These are phyloP conservation scores for Macrophomina pseudophaseolina DNA, from an alignment of 2,329 filamentous ascomycete genomes.

Conservation along the genomic window DNA sequence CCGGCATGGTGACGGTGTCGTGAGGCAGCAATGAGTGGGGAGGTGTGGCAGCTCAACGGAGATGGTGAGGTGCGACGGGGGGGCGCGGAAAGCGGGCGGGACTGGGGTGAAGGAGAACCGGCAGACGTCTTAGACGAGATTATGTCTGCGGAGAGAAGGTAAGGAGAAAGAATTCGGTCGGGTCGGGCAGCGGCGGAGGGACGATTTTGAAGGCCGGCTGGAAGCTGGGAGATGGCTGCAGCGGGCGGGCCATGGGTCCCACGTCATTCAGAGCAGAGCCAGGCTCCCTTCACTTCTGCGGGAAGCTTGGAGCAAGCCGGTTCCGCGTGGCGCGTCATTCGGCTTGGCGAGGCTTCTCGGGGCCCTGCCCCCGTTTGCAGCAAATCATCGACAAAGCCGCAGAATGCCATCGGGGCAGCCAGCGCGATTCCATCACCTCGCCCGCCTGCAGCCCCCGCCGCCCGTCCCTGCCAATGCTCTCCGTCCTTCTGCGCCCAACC, in stretches of 20 bases:
- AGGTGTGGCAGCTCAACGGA: not conserved
- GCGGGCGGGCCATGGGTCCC: not conserved
- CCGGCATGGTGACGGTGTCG: constrained; percentile 35
- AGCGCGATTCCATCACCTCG: not conserved
- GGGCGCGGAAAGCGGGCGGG: not conserved
- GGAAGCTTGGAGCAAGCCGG: constrained; percentile 20
- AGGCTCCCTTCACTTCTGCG: not conserved
- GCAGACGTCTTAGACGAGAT: constrained; percentile 29
- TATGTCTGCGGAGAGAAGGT: constrained; percentile 9
- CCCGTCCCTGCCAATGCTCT: constrained; percentile 1
- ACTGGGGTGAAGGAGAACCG: not conserved
- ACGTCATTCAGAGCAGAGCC: constrained; percentile 11
- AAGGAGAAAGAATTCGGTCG: not conserved
- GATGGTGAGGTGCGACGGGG: not conserved
- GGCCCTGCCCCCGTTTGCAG: not conserved
- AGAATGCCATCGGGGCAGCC: not conserved
- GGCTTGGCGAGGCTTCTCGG: constrained; percentile 19
- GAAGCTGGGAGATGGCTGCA: not conserved
- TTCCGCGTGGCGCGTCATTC: constrained; percentile 17
- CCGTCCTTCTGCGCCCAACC: not conserved
- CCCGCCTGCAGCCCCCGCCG: not conserved
- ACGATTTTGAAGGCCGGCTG: constrained; percentile 13
- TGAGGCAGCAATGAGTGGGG: too few relatives aligned
- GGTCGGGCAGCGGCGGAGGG: constrained; percentile 8
- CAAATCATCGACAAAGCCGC: not conserved